Evolutionary conservation across 352 stramenopile species (phyloP).

Genomic region (Plasmopara muralis): DNA sequence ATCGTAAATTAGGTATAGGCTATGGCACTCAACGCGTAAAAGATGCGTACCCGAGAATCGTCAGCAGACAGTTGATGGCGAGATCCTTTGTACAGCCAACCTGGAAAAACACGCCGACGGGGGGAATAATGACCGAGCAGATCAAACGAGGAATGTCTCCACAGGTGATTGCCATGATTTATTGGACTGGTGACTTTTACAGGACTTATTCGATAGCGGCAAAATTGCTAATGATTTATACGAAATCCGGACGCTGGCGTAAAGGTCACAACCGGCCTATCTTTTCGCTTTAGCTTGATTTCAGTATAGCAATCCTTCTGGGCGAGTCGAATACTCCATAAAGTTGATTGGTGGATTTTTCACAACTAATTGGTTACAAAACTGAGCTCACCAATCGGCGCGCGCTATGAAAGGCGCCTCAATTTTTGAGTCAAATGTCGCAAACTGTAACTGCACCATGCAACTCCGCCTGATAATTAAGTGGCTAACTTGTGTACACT

Average conservation of each 20-base stretch:
- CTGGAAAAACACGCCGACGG: slow-evolving; percentile 53
- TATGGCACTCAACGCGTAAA: slow-evolving; percentile 1
- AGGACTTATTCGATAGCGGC: too few species aligned
- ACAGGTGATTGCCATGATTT: slow-evolving; percentile 50
- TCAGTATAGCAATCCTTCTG: too few species aligned
- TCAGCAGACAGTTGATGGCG: slow-evolving; percentile 65
- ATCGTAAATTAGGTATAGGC: slow-evolving; percentile 5
- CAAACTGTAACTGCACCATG: slow-evolving; percentile 1
- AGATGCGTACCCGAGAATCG: slow-evolving; percentile 38
- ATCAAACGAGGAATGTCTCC: slow-evolving; percentile 63
- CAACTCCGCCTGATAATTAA: too few species aligned
- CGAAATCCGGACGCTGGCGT: too few species aligned
- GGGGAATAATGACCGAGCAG: slow-evolving; percentile 61
- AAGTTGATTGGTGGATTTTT: too few species aligned
- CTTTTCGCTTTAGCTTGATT: too few species aligned
- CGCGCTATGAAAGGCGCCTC: slow-evolving; percentile 6
- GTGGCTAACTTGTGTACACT: too few species aligned
- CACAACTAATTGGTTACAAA: slow-evolving; percentile 9
- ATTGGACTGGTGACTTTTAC: too few species aligned
- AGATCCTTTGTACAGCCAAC: slow-evolving; percentile 57
- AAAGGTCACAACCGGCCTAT: too few species aligned
- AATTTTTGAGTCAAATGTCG: slow-evolving; percentile 14
- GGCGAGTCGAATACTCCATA: too few species aligned
- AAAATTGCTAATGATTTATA: too few species aligned
- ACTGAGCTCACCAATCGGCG: slow-evolving; percentile 5